Base-by-base conservation (phyloP, 352 stramenopile genomes). In the Phytophthora boehmeriae region DNA sequence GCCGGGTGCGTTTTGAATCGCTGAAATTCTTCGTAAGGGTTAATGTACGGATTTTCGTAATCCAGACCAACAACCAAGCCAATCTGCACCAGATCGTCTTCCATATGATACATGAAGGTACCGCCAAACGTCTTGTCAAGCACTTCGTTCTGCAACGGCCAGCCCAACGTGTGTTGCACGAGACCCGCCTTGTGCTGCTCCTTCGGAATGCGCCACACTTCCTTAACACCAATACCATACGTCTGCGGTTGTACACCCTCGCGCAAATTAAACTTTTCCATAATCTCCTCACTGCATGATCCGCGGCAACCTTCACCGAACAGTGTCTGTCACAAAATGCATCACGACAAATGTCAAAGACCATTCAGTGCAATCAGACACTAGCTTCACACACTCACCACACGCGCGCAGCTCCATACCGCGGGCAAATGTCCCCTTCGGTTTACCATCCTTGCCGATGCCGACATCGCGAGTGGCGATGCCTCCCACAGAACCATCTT, bases 181-280 rank as follows among this genome's bases (percentile, higher is more conserved):
- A 89, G 80, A 55, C 98, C 98, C 34, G 90, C 75, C 69, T 97
- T 83, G 75, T 98, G 97, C 49, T 98, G 90, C 54, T 98, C 95
- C 72, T 96, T 89, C 4, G 96, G 93, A 30, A 97, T 82, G 41
- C 83, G 82, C 87, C 87, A 96, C 56, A 96, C 97, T 76, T 99
- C 98, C 80, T 99, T 99, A 63, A 99, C 94, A n/a, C 98, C 98
- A 23, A 99, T 84, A 22, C 97, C 97, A 74, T 99, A 99, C 28
- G 97, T 99, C 79, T 99, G 97, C 51, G 86, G 88, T 55, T 98
- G 82, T 13, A 78, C 70, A 52, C 86, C 80, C 23, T 97, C 77
- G 20, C 97, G 85, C 57, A 99, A 75, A 48, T 98, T 83, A 66
- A 98, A 99, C 56, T 98, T 97, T 14, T 89, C 71, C 71, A 99